These are phyloP conservation scores for Solanum gandarillasii DNA, from an alignment of 257 asterid species.

Conservation along the genomic window DNA sequence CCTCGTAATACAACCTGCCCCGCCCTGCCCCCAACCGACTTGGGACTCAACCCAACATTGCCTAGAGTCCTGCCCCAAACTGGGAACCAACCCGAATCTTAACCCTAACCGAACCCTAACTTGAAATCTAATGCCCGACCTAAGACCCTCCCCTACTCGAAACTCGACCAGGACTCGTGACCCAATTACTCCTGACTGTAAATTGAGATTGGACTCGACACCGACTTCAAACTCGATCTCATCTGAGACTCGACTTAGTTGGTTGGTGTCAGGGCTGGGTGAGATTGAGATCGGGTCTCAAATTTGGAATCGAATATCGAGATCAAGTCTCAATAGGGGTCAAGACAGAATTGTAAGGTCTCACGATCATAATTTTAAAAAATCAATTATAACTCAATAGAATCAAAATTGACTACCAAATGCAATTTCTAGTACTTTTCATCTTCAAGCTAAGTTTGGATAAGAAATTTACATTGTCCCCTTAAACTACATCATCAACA, in stretches of 20 bases:
- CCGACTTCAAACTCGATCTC: background rate
- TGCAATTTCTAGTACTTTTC: background rate
- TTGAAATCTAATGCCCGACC: too few species aligned
- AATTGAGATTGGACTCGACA: background rate
- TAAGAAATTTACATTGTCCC: background rate
- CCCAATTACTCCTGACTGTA: background rate
- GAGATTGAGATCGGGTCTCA: background rate
- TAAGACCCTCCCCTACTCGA: background rate
- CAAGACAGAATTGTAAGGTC: background rate
- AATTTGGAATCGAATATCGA: too few species aligned
- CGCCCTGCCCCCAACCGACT: background rate
- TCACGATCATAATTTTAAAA: background rate
- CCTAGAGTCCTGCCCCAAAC: background rate
- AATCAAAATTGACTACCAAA: too few species aligned
- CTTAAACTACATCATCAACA: too few species aligned
- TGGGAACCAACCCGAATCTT: background rate
- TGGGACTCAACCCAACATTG: background rate
- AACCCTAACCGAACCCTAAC: background rate
- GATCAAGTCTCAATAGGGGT: background rate
- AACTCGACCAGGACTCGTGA: too few species aligned
- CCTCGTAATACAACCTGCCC: too few species aligned
- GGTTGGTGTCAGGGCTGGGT: background rate
- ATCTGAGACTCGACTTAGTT: too few species aligned
- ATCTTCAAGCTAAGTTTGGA: background rate
- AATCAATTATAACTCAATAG: too few species aligned